Evolutionary conservation across 257 asterid species (phyloP).

Genomic region (Nyctanthes arbortristis): DNA sequence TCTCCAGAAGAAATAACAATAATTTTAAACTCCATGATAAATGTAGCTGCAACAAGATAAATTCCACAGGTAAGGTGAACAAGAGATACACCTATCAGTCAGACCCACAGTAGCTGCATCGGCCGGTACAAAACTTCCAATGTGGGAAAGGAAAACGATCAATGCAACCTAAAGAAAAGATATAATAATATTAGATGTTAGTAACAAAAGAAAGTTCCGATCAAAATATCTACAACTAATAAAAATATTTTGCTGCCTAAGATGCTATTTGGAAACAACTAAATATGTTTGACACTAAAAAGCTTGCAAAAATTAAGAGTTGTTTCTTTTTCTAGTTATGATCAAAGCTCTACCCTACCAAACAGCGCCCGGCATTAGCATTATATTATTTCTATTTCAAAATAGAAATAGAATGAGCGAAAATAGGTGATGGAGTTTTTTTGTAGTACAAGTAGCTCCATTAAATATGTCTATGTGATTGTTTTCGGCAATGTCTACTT

Average conservation of each 20-base stretch:
- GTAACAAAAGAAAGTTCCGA: not conserved
- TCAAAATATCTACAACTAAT: slow-evolving; percentile 8
- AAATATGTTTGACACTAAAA: not conserved
- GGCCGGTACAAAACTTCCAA: slow-evolving; percentile 98
- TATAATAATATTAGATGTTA: slow-evolving; percentile 11
- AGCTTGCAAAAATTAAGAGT: not conserved
- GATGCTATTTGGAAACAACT: not conserved
- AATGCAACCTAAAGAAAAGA: slow-evolving; percentile 74
- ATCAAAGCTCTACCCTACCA: not conserved
- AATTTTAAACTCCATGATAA: slow-evolving; percentile 13
- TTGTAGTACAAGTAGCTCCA: too few species aligned
- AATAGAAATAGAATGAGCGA: too few species aligned
- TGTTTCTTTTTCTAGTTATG: not conserved
- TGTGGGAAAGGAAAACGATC: slow-evolving; percentile 93
- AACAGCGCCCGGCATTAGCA: too few species aligned
- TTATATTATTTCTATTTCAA: too few species aligned
- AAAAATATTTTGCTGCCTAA: not conserved
- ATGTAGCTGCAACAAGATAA: slow-evolving; percentile 15
- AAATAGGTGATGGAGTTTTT: too few species aligned
- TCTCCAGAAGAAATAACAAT: slow-evolving; percentile 18
- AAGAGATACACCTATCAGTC: slow-evolving; percentile 74
- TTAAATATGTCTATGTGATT: too few species aligned
- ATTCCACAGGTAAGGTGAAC: slow-evolving; percentile 21
- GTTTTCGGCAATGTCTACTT: too few species aligned
- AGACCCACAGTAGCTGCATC: slow-evolving; percentile 95